Percentiles rank a stretch among this genome's conserved stretches.
Evolutionary conservation across 768 basidiomycete species (phyloP).

Genomic region (Multifurca ochricompacta): DNA sequence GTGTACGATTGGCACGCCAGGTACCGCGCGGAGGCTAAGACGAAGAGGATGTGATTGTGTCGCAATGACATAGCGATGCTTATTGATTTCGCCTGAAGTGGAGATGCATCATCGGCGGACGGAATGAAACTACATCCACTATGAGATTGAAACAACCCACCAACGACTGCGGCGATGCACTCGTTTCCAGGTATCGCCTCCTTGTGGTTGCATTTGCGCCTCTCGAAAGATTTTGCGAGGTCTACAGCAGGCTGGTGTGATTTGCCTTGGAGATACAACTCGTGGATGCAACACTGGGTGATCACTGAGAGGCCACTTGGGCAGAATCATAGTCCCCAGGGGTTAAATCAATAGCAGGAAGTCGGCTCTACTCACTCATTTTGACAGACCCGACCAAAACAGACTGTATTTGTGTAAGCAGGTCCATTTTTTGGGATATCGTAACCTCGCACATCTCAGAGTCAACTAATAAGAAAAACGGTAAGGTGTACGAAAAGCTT

Average conservation of each 20-base stretch:
- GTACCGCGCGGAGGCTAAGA: conserved; percentile 56
- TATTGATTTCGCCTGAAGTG: conserved; percentile 64
- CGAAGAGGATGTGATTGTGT: conserved; percentile 76
- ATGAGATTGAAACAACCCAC: conserved; percentile 36
- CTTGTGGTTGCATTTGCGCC: conserved; percentile 90
- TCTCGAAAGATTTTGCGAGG: conserved; percentile 88
- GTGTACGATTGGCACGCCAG: conserved; percentile 86
- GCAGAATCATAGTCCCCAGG: conserved; percentile 22
- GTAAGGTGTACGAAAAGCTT: background rate
- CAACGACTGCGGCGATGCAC: conserved; percentile 75
- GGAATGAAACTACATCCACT: background rate
- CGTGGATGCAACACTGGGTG: conserved; percentile 94
- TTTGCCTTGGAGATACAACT: conserved; percentile 80
- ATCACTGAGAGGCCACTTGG: conserved; percentile 73
- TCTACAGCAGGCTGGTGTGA: conserved; percentile 69
- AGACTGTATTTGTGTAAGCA: conserved; percentile 62
- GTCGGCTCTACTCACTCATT: conserved; percentile 61
- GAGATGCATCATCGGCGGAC: background rate
- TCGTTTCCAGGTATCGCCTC: conserved; percentile 80
- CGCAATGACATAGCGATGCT: conserved; percentile 87
- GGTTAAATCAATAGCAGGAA: background rate
- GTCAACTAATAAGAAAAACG: conserved; percentile 50
- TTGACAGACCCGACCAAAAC: conserved; percentile 87
- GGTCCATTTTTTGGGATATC: conserved; percentile 61
- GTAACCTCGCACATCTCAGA: conserved; percentile 72